Evolutionary conservation across 768 basidiomycete genomes (phyloP).

Genomic region (Omphalotus guepiniiformis): DNA sequence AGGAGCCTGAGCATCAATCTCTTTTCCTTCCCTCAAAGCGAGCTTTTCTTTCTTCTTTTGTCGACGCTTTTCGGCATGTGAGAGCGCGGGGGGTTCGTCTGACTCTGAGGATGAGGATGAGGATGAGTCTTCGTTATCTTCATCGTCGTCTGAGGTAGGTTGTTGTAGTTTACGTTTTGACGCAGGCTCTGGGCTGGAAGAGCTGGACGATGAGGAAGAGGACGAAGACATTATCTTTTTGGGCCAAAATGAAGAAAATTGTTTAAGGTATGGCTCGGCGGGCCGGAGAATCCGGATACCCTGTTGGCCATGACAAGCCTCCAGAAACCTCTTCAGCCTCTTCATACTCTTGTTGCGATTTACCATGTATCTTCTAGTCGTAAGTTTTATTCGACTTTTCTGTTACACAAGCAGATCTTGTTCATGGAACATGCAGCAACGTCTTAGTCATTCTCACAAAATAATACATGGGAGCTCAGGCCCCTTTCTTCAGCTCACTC

Average conservation of each 20-base stretch:
- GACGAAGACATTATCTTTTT: slow-evolving; percentile 31
- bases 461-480: too few relatives aligned
- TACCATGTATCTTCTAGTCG: too few relatives aligned
- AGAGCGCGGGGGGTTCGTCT: slow-evolving; percentile 47
- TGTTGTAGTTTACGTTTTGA: slow-evolving; percentile 29
- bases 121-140: not conserved
- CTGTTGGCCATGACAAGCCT: too few relatives aligned
- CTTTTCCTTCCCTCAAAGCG: slow-evolving; percentile 22
- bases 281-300: too few relatives aligned
- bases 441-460: too few relatives aligned
- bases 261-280: too few relatives aligned
- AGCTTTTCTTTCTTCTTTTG: slow-evolving; percentile 46
- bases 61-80: slow-evolving; percentile 69
- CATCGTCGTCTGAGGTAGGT: not conserved
- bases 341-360: too few relatives aligned
- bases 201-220: slow-evolving; percentile 24
- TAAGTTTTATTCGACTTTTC: too few relatives aligned
- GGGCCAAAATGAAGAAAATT: slow-evolving; percentile 1
- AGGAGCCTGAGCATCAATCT: slow-evolving; percentile 8
- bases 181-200: slow-evolving; percentile 23
- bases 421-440: too few relatives aligned
- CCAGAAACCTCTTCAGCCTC: too few relatives aligned
- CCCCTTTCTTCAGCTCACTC: too few relatives aligned
- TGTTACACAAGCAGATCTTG: too few relatives aligned
- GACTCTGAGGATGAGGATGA: slow-evolving; percentile 20